Base-by-base conservation (phyloP, 495 filamentous ascomycete species). In the Penicillium manginii region DNA sequence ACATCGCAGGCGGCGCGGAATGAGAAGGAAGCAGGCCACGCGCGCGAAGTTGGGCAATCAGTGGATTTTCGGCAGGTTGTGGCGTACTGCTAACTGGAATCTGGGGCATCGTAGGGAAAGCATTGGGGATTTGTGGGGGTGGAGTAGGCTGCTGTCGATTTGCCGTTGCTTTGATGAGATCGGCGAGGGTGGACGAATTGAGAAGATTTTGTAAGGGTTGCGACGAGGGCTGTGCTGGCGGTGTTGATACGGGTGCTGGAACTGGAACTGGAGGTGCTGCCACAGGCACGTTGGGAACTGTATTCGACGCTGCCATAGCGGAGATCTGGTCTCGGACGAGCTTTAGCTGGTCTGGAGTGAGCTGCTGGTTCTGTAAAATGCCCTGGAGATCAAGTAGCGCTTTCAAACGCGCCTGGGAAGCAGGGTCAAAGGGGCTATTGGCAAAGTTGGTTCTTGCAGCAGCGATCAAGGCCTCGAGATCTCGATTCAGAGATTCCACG, bases 361-460 rank as follows among this genome's bases (percentile, higher is more conserved):
- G 83, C 64, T 91, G 84, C 67, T 91, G 90, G 61, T 79, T 86
- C 66, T 89, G 83, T 73, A 98, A 76, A 66, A 96, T 86, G 47
- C 72, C 83, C 75, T 97, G 88, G 60, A 98, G 83, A 72, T 93
- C 91, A 72, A 96, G 75, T 62, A 98, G 82, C 18, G 93, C 91
- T 72, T 93, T 89, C 66, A 98, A 74, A 65, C 87, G 88, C 58
- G 84, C 85, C 74, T 92, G 87, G 61, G 88, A 81, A 67, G 84
- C 83, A 71, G 79, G 75, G 78, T 97, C 89, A 75, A 84, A 82
- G 39, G 86, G 87, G 71, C 85, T 88, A 50, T 82, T 82, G 59
- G 87, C 88, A 74, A 89, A 88, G 59, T 91, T 87, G 58, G 78
- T 82, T 73, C 86, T 86, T 49, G 87, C 85, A 55, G 81, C 76